Evolutionary conservation across 768 basidiomycete genomes (phyloP).

Genomic region (Tulasnella sp.): DNA sequence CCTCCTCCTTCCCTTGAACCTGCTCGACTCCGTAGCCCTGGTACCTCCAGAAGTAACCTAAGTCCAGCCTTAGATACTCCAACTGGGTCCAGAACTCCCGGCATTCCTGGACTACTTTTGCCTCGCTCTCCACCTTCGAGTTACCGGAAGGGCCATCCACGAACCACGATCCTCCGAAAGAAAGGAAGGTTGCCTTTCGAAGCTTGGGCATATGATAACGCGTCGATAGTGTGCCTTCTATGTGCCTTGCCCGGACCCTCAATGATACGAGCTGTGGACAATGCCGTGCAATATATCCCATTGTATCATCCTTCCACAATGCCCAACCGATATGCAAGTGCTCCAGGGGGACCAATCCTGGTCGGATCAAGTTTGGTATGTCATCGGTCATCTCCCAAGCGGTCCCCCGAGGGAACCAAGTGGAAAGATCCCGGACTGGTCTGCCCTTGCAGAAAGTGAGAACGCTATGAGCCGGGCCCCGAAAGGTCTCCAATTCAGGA

Average conservation of each 20-base stretch:
- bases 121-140: neutral
- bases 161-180: neutral
- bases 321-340: neutral
- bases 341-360: neutral
- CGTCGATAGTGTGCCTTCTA: neutral
- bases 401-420: neutral
- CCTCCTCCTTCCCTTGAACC: neutral
- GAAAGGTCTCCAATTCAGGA: neutral
- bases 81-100: neutral
- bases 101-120: neutral
- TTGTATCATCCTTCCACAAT: neutral
- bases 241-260: conserved; percentile 44
- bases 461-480: neutral
- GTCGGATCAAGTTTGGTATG: neutral
- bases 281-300: neutral
- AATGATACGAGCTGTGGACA: neutral
- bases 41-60: neutral
- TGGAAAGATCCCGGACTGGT: neutral
- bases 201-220: neutral
- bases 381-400: neutral
- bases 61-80: neutral
- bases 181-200: neutral
- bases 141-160: no score
- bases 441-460: neutral
- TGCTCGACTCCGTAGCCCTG: neutral